Evolutionary conservation across 1,139 yeast genomes (phyloP).

Genomic region (Saccharomycopsis hybrid): DNA sequence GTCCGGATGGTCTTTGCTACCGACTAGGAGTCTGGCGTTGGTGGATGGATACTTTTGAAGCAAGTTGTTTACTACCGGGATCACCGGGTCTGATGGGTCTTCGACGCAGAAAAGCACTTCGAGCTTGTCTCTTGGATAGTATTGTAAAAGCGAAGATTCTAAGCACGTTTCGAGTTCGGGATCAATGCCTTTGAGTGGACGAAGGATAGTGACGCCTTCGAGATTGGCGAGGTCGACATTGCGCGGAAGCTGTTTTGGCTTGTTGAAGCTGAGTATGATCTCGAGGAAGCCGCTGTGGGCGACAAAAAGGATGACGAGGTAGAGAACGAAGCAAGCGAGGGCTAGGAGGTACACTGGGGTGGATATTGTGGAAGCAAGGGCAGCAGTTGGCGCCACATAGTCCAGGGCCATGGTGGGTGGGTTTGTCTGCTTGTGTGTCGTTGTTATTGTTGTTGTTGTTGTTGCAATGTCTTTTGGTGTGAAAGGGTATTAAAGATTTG

Average conservation of each 20-base stretch:
- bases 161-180: constrained; percentile 66
- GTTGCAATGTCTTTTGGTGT: no score
- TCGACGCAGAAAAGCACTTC: constrained; percentile 78
- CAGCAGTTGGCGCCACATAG: no score
- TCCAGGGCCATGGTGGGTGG: no score
- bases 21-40: constrained; percentile 54
- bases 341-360: constrained; percentile 5
- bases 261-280: constrained; percentile 35
- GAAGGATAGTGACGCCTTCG: constrained; percentile 71
- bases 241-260: constrained; percentile 9
- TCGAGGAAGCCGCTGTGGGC: constrained; percentile 45
- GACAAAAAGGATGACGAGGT: constrained; percentile 36
- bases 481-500: no score
- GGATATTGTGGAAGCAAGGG: no score
- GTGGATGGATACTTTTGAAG: constrained; percentile 49
- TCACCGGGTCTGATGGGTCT: constrained; percentile 54
- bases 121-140: constrained; percentile 50
- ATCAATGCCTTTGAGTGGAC: constrained; percentile 84
- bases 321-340: constrained; percentile 35
- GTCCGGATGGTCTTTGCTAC: constrained; percentile 36
- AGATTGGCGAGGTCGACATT: constrained; percentile 17
- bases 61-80: constrained; percentile 48
- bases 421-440: no score
- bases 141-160: constrained; percentile 61
- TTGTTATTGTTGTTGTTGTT: no score